Conservation (phyloP, 2,329 filamentous ascomycete species). For the Claviceps quebecensis region DNA sequence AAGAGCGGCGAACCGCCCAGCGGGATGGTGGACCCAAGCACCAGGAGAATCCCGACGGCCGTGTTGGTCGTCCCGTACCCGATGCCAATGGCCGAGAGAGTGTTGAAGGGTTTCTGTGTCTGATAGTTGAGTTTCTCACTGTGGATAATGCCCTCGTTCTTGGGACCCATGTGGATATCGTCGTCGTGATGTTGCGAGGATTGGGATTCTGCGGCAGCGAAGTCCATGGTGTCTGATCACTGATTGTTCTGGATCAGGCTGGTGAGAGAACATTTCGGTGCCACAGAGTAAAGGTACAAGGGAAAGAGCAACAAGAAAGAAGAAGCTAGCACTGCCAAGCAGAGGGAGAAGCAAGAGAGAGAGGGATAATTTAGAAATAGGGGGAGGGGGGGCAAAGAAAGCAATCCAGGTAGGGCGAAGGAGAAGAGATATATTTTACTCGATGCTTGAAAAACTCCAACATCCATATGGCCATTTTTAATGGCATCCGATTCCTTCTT, state of each 20-base stretch:
- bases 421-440: neutral
- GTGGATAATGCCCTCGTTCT: slow-evolving; percentile 2
- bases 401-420: neutral
- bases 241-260: neutral
- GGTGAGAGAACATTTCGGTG: neutral
- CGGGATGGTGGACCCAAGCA: slow-evolving; percentile 11
- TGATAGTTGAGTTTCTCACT: slow-evolving; percentile 11
- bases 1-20: slow-evolving; percentile 13
- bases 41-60: slow-evolving; percentile 11
- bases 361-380: neutral
- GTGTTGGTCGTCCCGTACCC: slow-evolving; percentile 15
- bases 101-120: slow-evolving; percentile 19
- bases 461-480: too few species aligned
- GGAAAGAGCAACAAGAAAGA: neutral
- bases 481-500: neutral
- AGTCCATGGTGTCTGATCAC: neutral
- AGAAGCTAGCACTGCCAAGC: neutral
- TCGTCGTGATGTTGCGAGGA: neutral
- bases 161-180: neutral
- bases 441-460: too few species aligned
- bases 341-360: neutral
- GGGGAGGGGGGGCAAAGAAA: neutral
- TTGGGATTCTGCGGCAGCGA: neutral
- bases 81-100: slow-evolving; percentile 14
- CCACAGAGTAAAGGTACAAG: neutral